Percentiles rank a stretch among this genome's conserved stretches.
Evolutionary conservation across 495 filamentous ascomycete species (phyloP).

Genomic region (Thermothielavioides terrestris): DNA sequence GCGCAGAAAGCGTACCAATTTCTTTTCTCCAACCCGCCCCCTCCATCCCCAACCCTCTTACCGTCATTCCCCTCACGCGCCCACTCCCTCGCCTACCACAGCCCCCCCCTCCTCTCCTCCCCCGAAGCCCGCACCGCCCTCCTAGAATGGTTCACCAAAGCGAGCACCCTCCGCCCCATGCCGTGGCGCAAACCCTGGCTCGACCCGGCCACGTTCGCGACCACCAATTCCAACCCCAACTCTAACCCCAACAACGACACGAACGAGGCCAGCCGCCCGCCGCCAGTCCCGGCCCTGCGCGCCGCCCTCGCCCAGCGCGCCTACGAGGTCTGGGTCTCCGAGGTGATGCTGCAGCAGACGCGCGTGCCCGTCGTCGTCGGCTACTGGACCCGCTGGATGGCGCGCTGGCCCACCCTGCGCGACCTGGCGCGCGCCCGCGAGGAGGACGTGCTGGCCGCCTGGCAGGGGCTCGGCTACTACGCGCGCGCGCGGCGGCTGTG

Average conservation of each 20-base stretch:
- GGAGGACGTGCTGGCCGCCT: slow-evolving; percentile 32
- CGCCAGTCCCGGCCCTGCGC: neutral
- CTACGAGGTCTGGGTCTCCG: slow-evolving; percentile 45
- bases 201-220: neutral
- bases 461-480: slow-evolving; percentile 42
- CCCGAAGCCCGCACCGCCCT: slow-evolving; percentile 18
- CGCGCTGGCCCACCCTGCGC: slow-evolving; percentile 31
- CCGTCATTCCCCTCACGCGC: neutral
- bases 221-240: slow-evolving; percentile 8
- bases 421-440: slow-evolving; percentile 28
- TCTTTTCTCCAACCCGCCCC: neutral
- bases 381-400: slow-evolving; percentile 41
- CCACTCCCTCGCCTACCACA: slow-evolving; percentile 31
- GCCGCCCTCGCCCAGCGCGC: slow-evolving; percentile 30
- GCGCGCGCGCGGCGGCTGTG: slow-evolving; percentile 35
- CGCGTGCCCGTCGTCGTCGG: slow-evolving; percentile 36
- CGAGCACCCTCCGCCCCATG: slow-evolving; percentile 31
- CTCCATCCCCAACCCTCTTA: neutral
- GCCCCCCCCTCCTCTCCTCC: slow-evolving; percentile 32
- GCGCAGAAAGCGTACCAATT: neutral
- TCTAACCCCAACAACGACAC: too few relatives aligned
- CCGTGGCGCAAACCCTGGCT: slow-evolving; percentile 43
- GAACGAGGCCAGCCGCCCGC: too few relatives aligned
- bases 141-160: slow-evolving; percentile 34
- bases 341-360: slow-evolving; percentile 45